Evolutionary conservation across 306 rosid species (phyloP), one percentile per base, ranked within the genome.

Genomic region (Trifolium dubium): DNA sequence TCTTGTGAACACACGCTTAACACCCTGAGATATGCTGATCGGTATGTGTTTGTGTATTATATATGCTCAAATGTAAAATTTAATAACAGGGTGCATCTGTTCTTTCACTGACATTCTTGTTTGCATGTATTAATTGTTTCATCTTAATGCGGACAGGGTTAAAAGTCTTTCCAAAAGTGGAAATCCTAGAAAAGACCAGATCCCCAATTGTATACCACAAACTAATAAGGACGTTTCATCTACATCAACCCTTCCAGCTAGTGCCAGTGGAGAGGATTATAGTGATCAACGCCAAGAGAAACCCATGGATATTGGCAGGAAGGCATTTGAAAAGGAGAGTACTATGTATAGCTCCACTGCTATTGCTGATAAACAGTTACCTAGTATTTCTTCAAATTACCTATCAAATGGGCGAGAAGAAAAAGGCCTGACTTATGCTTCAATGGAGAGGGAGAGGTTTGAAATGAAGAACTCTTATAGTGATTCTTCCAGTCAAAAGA

Each of bases 1-100:
- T 95, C 99, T 72, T 95, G 99, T 50, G 99, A 95, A 78, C 99
- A 95, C 76, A 95, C 99, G 1, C 88, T 95, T 29, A 95, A 95
- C 53, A 95, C 99, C 77, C 78, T 95, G 83, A 88, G 99, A 92
- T 95, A 92, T 73, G 99, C 99, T 5, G 99, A 95, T 80, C 76
- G 99, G 99, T 95, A 82, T 69, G 84, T 37, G 19, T 47, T 79
- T 69, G 32, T 51, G 69, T 53, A 3, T 53, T 10, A 2, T 73
- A 2, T 73, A 73, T 67, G 63, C 47, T 59, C 30, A 67, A 61
- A 67, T 41, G 74, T 76, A 30, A 35, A 50, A 69, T 64, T 73
- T 13, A 73, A 53, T 53, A 13, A 51, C 34, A 11, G 37, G 44
- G 63, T 30, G 29, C 61, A 12, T 51, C 55, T 50, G 43, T 35